Evolutionary conservation across 2,329 filamentous ascomycete species (phyloP).

Genomic region (Cyphellophora europaea): DNA sequence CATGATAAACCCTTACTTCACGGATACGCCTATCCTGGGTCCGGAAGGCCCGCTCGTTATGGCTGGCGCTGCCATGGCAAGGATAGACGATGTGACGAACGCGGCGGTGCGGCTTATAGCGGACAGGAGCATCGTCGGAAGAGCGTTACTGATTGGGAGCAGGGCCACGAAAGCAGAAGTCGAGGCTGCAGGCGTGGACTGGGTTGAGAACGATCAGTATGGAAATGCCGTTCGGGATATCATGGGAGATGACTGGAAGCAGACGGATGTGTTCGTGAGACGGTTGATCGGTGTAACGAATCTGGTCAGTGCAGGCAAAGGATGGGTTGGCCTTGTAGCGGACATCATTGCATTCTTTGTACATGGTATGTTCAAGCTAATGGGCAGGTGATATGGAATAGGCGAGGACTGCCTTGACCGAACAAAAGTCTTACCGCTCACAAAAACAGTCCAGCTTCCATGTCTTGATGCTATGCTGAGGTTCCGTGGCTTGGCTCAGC

Average conservation of each 20-base stretch:
- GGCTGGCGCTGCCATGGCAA: constrained; percentile 46
- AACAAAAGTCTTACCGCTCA: too few relatives aligned
- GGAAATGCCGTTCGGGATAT: constrained; percentile 46
- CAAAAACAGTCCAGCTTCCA: too few relatives aligned
- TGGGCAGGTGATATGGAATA: too few relatives aligned
- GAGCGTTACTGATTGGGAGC: constrained; percentile 50
- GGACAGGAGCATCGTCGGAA: constrained; percentile 47
- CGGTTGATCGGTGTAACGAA: constrained; percentile 40
- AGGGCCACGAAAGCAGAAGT: constrained; percentile 36
- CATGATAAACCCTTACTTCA: constrained; percentile 59
- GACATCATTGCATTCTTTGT: constrained; percentile 15
- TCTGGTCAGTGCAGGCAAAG: constrained; percentile 40
- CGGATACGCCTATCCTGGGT: constrained; percentile 51
- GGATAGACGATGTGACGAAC: constrained; percentile 52
- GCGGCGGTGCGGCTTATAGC: constrained; percentile 54
- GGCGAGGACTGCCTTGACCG: too few relatives aligned
- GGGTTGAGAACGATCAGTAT: constrained; percentile 5
- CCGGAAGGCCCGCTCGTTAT: constrained; percentile 40
- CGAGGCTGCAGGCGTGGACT: constrained; percentile 9
- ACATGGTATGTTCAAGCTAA: too few relatives aligned
- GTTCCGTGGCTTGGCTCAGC: too few relatives aligned
- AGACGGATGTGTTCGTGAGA: constrained; percentile 47
- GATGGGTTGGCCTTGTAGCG: constrained; percentile 43
- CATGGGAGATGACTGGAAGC: constrained; percentile 49
- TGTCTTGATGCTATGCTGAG: too few relatives aligned